Percentiles rank a stretch among this genome's conserved stretches.
phyloP scores from a whole-genome alignment of 495 filamentous ascomycete species.

The Recurvomyces mirabilis region DNA sequence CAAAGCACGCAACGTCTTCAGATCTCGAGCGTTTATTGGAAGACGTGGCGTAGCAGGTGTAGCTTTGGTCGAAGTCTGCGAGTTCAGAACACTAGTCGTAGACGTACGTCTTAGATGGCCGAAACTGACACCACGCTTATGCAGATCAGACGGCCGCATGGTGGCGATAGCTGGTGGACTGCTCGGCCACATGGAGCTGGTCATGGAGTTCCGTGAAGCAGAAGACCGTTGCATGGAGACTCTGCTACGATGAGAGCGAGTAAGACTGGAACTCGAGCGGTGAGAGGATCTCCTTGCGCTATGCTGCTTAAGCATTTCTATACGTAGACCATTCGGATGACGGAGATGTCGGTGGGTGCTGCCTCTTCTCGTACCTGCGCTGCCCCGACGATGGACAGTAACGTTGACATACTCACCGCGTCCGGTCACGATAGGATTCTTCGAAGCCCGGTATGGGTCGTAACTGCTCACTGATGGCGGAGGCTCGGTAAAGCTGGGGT shows the following conservation, averaged over 20 bases:
- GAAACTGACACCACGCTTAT: conserved; percentile 76
- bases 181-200: conserved; percentile 48
- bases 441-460: conserved; percentile 71
- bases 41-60: conserved; percentile 22
- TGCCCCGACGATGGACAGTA: conserved; percentile 48
- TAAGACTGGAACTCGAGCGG: conserved; percentile 15
- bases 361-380: conserved; percentile 15
- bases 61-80: conserved; percentile 2
- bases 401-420: conserved; percentile 48
- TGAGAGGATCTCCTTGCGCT: conserved; percentile 12
- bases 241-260: conserved; percentile 17
- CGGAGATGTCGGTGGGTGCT: conserved; percentile 20
- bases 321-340: conserved; percentile 27
- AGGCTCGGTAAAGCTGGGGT: conserved; percentile 34
- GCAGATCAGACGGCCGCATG: conserved; percentile 45
- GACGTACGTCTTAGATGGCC: conserved; percentile 40
- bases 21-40: conserved; percentile 7
- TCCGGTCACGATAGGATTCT: conserved; percentile 30
- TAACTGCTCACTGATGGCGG: conserved; percentile 49
- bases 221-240: conserved; percentile 22
- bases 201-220: conserved; percentile 30
- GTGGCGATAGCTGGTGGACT: conserved; percentile 39
- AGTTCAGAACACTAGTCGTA: conserved; percentile 21
- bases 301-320: conserved; percentile 23
- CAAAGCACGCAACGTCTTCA: conserved; percentile 4